phyloP scores from a whole-genome alignment of 192 early-diverging fungal species.

The Coemansia sp. region DNA sequence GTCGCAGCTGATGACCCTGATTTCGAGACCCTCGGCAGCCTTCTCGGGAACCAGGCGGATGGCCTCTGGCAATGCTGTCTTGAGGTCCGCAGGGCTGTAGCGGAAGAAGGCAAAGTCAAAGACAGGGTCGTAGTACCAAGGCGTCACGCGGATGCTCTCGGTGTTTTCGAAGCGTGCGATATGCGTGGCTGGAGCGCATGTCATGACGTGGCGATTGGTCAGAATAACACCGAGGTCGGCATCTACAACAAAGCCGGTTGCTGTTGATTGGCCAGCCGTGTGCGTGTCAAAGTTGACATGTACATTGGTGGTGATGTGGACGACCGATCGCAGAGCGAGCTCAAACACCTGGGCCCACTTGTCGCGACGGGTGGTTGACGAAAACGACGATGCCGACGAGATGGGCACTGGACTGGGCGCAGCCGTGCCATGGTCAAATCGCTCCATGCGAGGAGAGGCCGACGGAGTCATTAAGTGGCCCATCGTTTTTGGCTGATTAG shows the following conservation, averaged over 20 bases:
- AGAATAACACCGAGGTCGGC: conserved; percentile 64
- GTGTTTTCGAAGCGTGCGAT: conserved; percentile 64
- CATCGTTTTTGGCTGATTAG: neutral
- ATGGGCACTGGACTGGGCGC: neutral
- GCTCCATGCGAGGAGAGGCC: neutral
- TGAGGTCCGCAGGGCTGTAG: conserved; percentile 65
- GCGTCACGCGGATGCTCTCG: conserved; percentile 64
- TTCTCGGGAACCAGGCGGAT: conserved; percentile 59
- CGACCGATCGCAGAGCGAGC: conserved; percentile 2
- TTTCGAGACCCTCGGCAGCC: conserved; percentile 66
- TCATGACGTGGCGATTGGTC: conserved; percentile 71
- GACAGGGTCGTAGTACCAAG: conserved; percentile 70
- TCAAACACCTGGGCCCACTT: conserved; percentile 5
- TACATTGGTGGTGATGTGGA: conserved; percentile 4
- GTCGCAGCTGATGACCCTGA: conserved; percentile 70
- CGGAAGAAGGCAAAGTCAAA: conserved; percentile 75
- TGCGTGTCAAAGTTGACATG: conserved; percentile 13
- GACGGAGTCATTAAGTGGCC: neutral
- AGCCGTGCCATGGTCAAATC: neutral
- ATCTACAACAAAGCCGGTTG: conserved; percentile 71
- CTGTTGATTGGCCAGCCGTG: conserved; percentile 20
- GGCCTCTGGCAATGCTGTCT: neutral
- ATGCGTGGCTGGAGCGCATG: conserved; percentile 63
- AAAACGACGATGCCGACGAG: neutral
- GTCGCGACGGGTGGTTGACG: neutral